Conservation (phyloP, 2,329 filamentous ascomycete species). For the Aspergillus aculeatinus region DNA sequence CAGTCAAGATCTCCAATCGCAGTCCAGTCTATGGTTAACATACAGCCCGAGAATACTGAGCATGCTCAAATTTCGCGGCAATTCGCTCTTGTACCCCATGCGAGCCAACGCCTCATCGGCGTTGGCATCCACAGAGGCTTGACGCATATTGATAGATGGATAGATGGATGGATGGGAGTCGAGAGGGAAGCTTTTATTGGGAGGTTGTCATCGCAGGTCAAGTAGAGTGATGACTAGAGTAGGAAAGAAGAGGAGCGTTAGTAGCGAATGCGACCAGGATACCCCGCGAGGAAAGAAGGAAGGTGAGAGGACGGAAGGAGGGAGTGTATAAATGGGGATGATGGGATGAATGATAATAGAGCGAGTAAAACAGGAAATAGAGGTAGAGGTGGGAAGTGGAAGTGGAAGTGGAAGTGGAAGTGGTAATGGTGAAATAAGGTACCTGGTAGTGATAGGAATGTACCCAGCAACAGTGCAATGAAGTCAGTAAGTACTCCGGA, state of each 20-base stretch:
- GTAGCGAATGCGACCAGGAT: background rate
- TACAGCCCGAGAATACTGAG: slow-evolving; percentile 65
- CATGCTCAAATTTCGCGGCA: slow-evolving; percentile 68
- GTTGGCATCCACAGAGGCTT: slow-evolving; percentile 31
- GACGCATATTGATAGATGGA: slow-evolving; percentile 13
- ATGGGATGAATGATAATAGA: too few relatives aligned
- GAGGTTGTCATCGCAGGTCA: background rate
- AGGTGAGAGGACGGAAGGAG: too few relatives aligned
- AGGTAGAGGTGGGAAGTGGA: too few relatives aligned
- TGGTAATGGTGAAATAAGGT: too few relatives aligned
- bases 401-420: too few relatives aligned
- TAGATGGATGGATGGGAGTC: background rate
- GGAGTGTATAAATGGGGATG: too few relatives aligned
- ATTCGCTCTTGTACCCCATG: slow-evolving; percentile 67
- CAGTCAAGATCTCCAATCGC: too few relatives aligned
- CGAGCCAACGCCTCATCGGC: slow-evolving; percentile 62
- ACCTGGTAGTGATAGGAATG: too few relatives aligned
- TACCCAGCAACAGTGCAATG: too few relatives aligned
- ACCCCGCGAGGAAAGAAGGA: background rate
- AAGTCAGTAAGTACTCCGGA: too few relatives aligned
- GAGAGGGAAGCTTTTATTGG: background rate
- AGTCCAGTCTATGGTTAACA: slow-evolving; percentile 19
- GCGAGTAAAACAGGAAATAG: too few relatives aligned
- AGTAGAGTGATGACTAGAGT: background rate
- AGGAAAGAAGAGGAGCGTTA: background rate